Conservation (phyloP, 495 filamentous ascomycete genomes). For the Neurospora cerealis region DNA sequence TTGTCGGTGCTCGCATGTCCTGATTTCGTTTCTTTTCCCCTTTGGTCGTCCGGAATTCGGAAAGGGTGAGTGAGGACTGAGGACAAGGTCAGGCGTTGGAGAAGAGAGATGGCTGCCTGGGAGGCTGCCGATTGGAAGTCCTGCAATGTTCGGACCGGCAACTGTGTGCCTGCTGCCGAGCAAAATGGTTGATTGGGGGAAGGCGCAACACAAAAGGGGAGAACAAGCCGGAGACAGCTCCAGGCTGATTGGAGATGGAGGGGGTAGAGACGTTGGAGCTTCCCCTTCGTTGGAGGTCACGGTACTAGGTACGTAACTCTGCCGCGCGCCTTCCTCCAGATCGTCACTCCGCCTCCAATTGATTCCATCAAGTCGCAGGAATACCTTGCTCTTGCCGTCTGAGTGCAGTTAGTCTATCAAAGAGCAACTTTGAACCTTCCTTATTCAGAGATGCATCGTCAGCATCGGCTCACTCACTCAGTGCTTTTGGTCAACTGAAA, state of each 20-base stretch:
- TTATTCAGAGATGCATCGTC: background rate
- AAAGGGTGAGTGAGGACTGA: background rate
- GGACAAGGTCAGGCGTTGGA: background rate
- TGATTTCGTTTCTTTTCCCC: background rate
- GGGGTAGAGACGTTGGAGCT: background rate
- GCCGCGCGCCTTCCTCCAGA: background rate
- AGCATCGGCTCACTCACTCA: background rate
- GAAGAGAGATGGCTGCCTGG: conserved; percentile 1
- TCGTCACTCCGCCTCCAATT: background rate
- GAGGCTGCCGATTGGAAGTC: conserved; percentile 17
- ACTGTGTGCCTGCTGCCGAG: background rate
- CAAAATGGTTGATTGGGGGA: background rate
- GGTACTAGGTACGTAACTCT: background rate
- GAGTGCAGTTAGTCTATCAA: background rate
- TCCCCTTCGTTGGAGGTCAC: background rate
- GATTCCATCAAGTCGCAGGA: background rate
- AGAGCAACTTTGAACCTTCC: background rate
- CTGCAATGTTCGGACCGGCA: background rate
- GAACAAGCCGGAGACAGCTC: background rate
- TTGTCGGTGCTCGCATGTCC: background rate
- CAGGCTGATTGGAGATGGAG: background rate
- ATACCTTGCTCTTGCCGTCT: background rate
- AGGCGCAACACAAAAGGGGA: background rate
- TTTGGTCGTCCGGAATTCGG: background rate
- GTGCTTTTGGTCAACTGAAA: background rate